Evolutionary conservation across 1,284 basidiomycete genomes (phyloP).

Genomic region (Pterula multifida): DNA sequence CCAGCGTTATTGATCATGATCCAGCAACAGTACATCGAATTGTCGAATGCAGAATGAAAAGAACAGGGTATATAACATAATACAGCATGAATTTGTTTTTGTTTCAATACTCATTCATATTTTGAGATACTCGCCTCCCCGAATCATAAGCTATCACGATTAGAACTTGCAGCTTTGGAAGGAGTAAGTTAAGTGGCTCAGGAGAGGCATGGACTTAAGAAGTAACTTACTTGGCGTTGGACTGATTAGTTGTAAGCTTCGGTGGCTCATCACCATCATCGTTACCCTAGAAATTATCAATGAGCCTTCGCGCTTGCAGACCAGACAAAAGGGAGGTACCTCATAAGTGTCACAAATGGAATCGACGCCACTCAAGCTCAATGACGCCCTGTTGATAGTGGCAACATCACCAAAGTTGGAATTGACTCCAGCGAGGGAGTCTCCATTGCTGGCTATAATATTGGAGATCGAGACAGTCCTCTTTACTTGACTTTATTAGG

Average conservation of each 20-base stretch:
- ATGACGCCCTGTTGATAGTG: not conserved
- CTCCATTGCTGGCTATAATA: constrained; percentile 7
- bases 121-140: not conserved
- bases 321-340: not conserved
- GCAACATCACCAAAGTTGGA: constrained; percentile 11
- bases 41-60: not conserved
- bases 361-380: not conserved
- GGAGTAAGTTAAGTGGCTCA: not conserved
- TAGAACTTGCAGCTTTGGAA: constrained; percentile 4
- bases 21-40: not conserved
- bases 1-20: too few relatives aligned
- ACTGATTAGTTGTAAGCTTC: constrained; percentile 6
- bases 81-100: not conserved
- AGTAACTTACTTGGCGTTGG: constrained; percentile 6
- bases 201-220: not conserved
- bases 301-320: not conserved
- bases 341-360: constrained; percentile 8
- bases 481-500: constrained; percentile 1
- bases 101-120: not conserved
- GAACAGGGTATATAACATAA: not conserved
- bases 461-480: constrained; percentile 8
- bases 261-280: constrained; percentile 5
- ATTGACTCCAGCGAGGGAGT: constrained; percentile 9
- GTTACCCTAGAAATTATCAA: not conserved
- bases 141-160: not conserved